Evolutionary conservation across 345 rosid species (phyloP).

Genomic region (sweet orange (Citrus sinensis)): DNA sequence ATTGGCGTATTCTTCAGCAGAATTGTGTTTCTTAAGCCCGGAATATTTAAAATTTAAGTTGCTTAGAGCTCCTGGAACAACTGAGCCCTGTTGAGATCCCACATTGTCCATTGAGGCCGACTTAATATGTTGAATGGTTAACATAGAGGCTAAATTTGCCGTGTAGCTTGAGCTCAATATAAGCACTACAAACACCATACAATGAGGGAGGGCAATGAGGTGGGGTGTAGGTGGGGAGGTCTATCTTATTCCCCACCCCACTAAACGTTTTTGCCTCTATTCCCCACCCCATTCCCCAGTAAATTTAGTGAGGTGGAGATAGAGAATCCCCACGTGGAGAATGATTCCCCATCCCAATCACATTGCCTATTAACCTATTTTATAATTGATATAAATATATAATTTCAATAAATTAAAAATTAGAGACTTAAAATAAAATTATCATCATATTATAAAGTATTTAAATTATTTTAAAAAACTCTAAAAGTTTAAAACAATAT

Average conservation of each 20-base stretch:
- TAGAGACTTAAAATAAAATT: too few species aligned
- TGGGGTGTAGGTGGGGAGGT: too few species aligned
- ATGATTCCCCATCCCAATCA: accelerated
- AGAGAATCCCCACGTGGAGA: accelerated
- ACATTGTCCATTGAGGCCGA: neutral
- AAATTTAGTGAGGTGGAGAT: too few species aligned
- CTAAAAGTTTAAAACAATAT: too few species aligned
- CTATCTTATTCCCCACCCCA: too few species aligned
- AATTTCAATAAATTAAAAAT: too few species aligned
- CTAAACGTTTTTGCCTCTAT: accelerated
- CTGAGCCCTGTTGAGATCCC: neutral
- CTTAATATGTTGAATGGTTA: neutral
- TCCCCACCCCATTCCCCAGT: too few species aligned
- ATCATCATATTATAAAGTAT: too few species aligned
- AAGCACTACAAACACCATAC: conserved; percentile 35
- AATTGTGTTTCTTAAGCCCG: neutral
- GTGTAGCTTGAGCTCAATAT: conserved; percentile 36
- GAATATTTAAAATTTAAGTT: neutral
- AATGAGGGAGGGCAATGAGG: too few species aligned
- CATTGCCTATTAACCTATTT: too few species aligned
- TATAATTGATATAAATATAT: too few species aligned
- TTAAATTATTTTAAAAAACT: too few species aligned
- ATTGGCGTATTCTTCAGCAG: neutral
- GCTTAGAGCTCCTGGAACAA: neutral
- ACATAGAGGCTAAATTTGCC: neutral